Base-by-base conservation (phyloP, 2,329 filamentous ascomycete species). In the Claviceps pazoutovae region DNA sequence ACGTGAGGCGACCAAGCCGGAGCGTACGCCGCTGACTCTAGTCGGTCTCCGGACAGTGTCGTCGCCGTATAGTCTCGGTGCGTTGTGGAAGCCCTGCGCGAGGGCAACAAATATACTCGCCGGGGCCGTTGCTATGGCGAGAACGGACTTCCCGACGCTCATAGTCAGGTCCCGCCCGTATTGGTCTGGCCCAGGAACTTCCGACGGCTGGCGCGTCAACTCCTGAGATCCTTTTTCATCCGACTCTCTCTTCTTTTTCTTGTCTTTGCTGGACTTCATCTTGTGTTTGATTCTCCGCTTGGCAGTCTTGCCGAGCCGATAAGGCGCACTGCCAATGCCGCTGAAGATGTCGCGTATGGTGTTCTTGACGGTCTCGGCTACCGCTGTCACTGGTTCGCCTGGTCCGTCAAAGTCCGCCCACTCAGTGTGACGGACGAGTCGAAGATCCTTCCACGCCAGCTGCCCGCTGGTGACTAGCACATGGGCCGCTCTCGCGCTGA, bases 351-450 rank as follows among this genome's bases (percentile, higher is more conserved):
- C 74, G 1, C 75, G 74, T 3, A 83, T 61, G 0, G 78, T 79
- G 3, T 73, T 72, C n/a, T 78, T 71, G 4, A 87, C 58, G 0
- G 82, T 82, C 11, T 79, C 78, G 37, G 79, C 78, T 4, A 78
- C 68, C 3, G 83, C 84, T 0, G 83, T 85, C 13, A 88, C 69
- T 0, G 84, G 84, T 60, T 88, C 84, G 0, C 84, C 84, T 0
- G 84, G 83, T 0, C 85, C 85, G 57, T 85, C 82, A 58, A 87
- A 88, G 58, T 88, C 84, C 57, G 86, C 86, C 82, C 84, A 88
- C 58, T 86, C 83, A 49, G 75, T 78, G 58, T 85, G 82, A 8
- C 84, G 72, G 8, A 86, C 60, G 0, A 88, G 70, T 13, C 78
- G 74, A 46, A 88, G 65, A 53, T 80, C 76, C 51, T 75, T 77